Base-by-base conservation (phyloP, 2,329 filamentous ascomycete species). In the Venturia asperata region DNA sequence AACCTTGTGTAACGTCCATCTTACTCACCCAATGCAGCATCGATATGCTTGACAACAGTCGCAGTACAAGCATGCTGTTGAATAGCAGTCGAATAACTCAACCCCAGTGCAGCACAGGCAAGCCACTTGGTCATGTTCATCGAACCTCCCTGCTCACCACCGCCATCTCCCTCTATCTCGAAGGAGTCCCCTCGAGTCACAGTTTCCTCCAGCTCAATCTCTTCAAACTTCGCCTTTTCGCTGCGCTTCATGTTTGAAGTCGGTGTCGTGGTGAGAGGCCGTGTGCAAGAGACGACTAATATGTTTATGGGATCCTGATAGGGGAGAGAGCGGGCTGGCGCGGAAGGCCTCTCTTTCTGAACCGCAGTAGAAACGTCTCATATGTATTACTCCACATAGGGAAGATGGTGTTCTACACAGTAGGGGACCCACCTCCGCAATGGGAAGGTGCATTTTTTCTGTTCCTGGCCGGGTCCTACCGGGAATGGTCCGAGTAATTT, bases 11-110 rank as follows among this genome's bases (percentile, higher is more conserved):
- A 21, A 37, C 4, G 30, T 10, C 13, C 19, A 1, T 63, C 27
- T 1, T 2, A 42, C 65, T 52, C 41, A 67, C 65, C 65, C 41
- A 67, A 55, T 9, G 19, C 64, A 30, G 9, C 56, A 47, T 67
- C 65, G 15, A 67, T 66, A n/a, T 49, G 37, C 34, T 67, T 66
- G 10, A 67, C 45, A 37, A 67, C 66, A 21, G 64, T 19, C 21
- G 63, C 65, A 30, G 55, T 66, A 41, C 64, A 62, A 34, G 64
- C 42, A n/a, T 55, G 39, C 47, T 67, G 65, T 43, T 67, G 65
- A 17, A 66, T 27, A 27, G 41, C 9, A 13, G 65, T 67, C 37
- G 62, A 62, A 30, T 66, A 66, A 19, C 21, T 21, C 21, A 67
- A 34, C 13, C 9, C 52, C 11, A 67, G 55, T 2, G 65, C 64